Base-by-base conservation (phyloP, 305 asterid species). In the Nicotiana rustica region DNA sequence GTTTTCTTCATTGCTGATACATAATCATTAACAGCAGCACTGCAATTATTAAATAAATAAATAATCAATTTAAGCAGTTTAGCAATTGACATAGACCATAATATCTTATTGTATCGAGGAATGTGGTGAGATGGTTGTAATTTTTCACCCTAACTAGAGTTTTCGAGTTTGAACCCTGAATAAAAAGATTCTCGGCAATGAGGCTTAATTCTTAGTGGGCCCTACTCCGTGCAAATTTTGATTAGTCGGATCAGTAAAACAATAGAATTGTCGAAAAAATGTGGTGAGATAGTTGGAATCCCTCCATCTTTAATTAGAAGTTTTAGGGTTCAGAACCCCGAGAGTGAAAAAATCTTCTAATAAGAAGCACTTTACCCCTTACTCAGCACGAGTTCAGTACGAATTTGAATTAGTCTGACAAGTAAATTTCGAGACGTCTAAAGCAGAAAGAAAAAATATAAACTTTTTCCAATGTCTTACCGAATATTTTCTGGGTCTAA, bases 401-500 rank as follows among this genome's bases (percentile, higher is more conserved):
- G 49, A 15, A 41, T 41, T 2, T 6, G 1, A 18, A 60, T 60
- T 60, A 60, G 12, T 60, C 4, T 0, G 3, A 6, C 13, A 4
- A 60, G 1, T 60, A 3, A 60, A 60, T 18, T 60, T 60, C 10
- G 1, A 18, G 7, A 59, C 0, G 13, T 0, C 33, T 19, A 19
- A 9, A 61, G 9, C 4, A n/a, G 3, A 68, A 5, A 4, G 31
- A 19, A 1, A n/a, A 83, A 52, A 3, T 77, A 1, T 77, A 31
- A 35, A 35, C 7, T 10, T 33, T 35, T 29, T n/a, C 0, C 2
- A 0, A 1, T 41, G 15, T 36, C 90, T 67, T 47, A 92, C 98
- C 88, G 86, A 85, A 92, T 88, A 10, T 75, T 75, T 60, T 91
- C 87, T 0, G 94, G 91, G 35, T 91, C 86, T 12, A 92, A 90